These are phyloP conservation scores for Furcasterigmium furcatum DNA, from an alignment of 2,329 filamentous ascomycete species.

Conservation along the genomic window DNA sequence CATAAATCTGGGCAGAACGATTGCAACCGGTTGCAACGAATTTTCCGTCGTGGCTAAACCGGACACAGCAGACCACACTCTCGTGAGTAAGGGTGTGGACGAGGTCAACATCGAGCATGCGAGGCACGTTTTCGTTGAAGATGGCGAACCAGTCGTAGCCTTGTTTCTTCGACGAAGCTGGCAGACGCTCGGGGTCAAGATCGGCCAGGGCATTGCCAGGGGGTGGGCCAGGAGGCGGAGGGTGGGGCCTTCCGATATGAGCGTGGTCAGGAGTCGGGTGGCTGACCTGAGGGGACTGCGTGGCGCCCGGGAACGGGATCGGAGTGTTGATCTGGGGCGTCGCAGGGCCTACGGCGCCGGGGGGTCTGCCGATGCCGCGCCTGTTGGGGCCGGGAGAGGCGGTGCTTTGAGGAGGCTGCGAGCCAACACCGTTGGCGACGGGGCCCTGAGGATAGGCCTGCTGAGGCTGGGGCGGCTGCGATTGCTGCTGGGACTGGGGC, in stretches of 20 bases:
- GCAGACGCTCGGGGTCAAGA: slow-evolving; percentile 80
- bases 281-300: slow-evolving; percentile 81
- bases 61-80: slow-evolving; percentile 96
- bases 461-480: slow-evolving; percentile 66
- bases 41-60: slow-evolving; percentile 93
- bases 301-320: slow-evolving; percentile 78
- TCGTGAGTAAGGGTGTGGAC: slow-evolving; percentile 91
- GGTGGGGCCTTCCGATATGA: slow-evolving; percentile 43
- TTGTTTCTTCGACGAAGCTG: slow-evolving; percentile 83
- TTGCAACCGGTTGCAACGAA: slow-evolving; percentile 97
- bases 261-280: slow-evolving; percentile 74
- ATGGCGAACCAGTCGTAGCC: slow-evolving; percentile 93
- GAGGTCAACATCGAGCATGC: slow-evolving; percentile 87
- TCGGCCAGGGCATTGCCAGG: slow-evolving; percentile 71
- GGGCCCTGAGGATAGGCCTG: slow-evolving; percentile 62
- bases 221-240: slow-evolving; percentile 35
- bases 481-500: slow-evolving; percentile 32
- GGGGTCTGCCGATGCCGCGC: slow-evolving; percentile 65
- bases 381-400: slow-evolving; percentile 84
- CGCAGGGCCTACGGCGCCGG: slow-evolving; percentile 64
- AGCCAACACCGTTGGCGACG: slow-evolving; percentile 68
- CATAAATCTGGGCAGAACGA: slow-evolving; percentile 98
- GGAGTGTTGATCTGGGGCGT: slow-evolving; percentile 91
- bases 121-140: slow-evolving; percentile 89
- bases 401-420: slow-evolving; percentile 79